Percentiles rank a stretch among this genome's conserved stretches.
Conservation (phyloP, 805 yeast genomes). For the Myxozyma vanderwaltii region DNA sequence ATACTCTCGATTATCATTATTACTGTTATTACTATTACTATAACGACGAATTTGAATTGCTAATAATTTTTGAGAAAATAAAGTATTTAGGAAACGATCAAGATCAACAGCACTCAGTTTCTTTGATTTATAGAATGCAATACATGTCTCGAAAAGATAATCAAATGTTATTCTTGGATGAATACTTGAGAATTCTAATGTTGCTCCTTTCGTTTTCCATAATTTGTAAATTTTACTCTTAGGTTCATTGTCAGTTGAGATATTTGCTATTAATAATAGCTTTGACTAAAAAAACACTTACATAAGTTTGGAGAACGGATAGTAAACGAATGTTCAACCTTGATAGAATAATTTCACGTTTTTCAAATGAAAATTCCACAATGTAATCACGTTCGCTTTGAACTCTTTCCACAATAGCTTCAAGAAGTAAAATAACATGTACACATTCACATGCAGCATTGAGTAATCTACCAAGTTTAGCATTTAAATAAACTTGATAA, state of each 20-base stretch:
- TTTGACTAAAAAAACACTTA: neutral
- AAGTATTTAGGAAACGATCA: neutral
- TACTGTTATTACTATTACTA: too few species aligned
- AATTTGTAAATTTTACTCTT: neutral
- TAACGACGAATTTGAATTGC: neutral
- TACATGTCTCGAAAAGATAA: constrained; percentile 17
- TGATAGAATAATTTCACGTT: neutral
- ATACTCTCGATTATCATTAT: too few species aligned
- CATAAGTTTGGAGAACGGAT: neutral
- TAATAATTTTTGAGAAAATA: neutral
- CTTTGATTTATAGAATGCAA: constrained; percentile 6
- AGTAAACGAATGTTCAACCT: neutral
- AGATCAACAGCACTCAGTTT: neutral
- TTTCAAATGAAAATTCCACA: neutral
- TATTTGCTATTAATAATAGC: too few species aligned
- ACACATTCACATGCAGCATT: constrained; percentile 12
- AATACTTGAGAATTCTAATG: neutral
- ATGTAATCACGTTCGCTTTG: constrained; percentile 13
- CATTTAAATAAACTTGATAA: constrained; percentile 10
- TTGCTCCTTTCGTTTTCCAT: neutral
- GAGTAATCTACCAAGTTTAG: neutral
- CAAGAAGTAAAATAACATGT: constrained; percentile 9
- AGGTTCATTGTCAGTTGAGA: too few species aligned
- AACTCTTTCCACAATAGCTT: constrained; percentile 8
- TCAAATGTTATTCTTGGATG: constrained; percentile 10